phyloP scores from a whole-genome alignment of 2,329 filamentous ascomycete species.

The Cadophora malorum region DNA sequence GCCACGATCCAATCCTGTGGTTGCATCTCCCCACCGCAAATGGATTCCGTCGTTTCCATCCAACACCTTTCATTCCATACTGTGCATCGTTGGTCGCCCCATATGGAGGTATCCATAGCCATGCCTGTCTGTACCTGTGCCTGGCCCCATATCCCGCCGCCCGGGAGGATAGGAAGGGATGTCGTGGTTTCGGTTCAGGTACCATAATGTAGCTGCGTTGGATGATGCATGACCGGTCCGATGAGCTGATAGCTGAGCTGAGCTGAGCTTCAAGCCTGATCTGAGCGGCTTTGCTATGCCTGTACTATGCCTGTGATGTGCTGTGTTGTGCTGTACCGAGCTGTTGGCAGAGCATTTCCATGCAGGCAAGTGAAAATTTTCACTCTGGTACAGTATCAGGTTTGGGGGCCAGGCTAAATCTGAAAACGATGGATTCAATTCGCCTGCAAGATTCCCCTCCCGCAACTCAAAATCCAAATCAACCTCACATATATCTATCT shows the following conservation, averaged over 20 bases:
- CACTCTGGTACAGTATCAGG: conserved; percentile 1
- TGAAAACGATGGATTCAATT: neutral
- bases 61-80: neutral
- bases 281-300: neutral
- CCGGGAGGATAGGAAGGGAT: conserved; percentile 2
- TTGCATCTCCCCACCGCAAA: neutral
- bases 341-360: conserved; percentile 9
- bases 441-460: neutral
- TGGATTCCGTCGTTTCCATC: neutral
- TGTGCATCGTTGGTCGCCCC: neutral
- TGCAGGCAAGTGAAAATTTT: conserved; percentile 16
- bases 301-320: no score
- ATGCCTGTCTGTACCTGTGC: conserved; percentile 1
- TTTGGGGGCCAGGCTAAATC: conserved; percentile 1
- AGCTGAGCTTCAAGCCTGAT: conserved; percentile 5
- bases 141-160: conserved; percentile 11
- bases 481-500: neutral
- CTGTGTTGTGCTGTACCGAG: neutral
- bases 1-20: conserved; percentile 21
- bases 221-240: neutral
- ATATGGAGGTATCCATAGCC: neutral
- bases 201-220: neutral
- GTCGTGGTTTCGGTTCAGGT: conserved; percentile 5
- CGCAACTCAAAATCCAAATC: neutral
- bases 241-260: conserved; percentile 5